Base-by-base conservation (phyloP, 129 eudicot genomes). In the Logfia minima region DNA sequence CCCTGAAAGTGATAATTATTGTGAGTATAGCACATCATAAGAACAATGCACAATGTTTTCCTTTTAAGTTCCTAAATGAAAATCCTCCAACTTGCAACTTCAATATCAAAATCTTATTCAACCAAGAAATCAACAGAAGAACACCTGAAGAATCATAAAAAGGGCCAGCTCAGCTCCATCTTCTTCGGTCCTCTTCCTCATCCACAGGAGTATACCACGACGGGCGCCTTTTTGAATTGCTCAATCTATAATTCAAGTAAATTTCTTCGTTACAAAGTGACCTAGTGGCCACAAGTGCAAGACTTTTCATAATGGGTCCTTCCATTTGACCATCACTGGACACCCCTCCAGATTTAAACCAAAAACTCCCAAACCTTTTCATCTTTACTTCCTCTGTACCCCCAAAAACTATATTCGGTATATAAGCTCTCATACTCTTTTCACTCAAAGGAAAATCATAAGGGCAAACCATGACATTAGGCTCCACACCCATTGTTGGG, bases 181-280 rank as follows among this genome's bases (percentile, higher is more conserved):
- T 85, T 70, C 98, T 81, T 71, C 86, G 77, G 65, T 90, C 98
- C 79, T 93, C 98, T 74, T 90, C 98, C 80, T 88, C 97, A 41
- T 93, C 97, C 34, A 93, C 98, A 2, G 98, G 87, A 16, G 87
- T 79, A 71, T 93, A 93, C 98, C 98, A 93, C 4, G 92, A 81
- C 13, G 98, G 98, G 64, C 93, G 82, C 28, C 89, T 83, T 82
- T 93, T 89, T 37, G 92, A 80, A 76, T 93, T 93, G 74, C 98
- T 93, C 80, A 93, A 68, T 82, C 98, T 85, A 74, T 93, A 93
- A 80, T 90, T 93, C 81, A 93, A 68, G 17, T 88, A 84, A 66
- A 93, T 74, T 83, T 93, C 98, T 79, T 93, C 98, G 55, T 90
- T 79, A 77, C 81, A 74, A 70, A 93, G 77, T 4, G 83, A 65